Evolutionary conservation across 768 basidiomycete genomes (phyloP).

Genomic region (Harrya chromipes): DNA sequence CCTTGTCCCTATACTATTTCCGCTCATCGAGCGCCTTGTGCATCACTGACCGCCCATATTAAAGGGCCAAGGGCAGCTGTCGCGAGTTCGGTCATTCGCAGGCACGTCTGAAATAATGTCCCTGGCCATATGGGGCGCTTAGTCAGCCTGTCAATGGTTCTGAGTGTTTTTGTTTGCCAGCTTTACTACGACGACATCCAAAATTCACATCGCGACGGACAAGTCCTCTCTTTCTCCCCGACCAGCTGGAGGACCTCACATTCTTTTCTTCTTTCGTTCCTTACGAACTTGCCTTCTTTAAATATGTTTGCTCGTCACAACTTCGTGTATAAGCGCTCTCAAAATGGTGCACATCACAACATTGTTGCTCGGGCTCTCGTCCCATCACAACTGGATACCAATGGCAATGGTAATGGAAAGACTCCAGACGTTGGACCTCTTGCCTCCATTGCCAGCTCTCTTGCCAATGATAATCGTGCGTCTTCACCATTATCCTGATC

Average conservation of each 20-base stretch:
- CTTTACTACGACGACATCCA: neutral
- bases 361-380: constrained; percentile 4
- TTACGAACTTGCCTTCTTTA: constrained; percentile 14
- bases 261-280: constrained; percentile 24
- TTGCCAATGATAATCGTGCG: constrained; percentile 4
- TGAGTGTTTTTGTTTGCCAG: neutral
- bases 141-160: constrained; percentile 7
- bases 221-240: neutral
- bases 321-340: constrained; percentile 17
- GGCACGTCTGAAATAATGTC: too few relatives aligned
- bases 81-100: too few relatives aligned
- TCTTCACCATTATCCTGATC: neutral
- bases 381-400: too few relatives aligned
- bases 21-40: neutral
- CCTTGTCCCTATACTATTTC: constrained; percentile 11
- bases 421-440: too few relatives aligned
- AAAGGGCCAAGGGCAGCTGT: neutral
- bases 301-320: constrained; percentile 14
- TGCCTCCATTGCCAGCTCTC: neutral
- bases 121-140: neutral
- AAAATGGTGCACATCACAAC: constrained; percentile 4
- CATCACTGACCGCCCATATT: neutral
- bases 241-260: constrained; percentile 5
- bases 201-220: constrained; percentile 1
- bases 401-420: too few relatives aligned